Conservation (phyloP, 2,329 filamentous ascomycete species). For the Fusarium devonianum region DNA sequence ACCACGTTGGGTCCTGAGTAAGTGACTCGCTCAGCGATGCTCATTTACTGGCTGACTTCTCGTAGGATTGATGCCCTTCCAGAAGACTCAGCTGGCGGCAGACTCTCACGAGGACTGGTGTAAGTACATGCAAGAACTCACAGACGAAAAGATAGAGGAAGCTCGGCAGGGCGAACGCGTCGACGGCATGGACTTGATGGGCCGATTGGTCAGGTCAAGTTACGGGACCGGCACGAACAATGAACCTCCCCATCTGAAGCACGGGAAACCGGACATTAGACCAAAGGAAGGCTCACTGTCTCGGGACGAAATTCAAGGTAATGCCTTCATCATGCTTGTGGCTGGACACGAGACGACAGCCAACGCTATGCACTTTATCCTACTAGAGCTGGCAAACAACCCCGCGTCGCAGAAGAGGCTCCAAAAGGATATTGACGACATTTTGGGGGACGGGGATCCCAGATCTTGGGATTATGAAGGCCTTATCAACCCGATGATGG, state of each 20-base stretch:
- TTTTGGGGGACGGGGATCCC: slow-evolving; percentile 66
- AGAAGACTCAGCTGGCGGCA: slow-evolving; percentile 58
- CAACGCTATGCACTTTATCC: slow-evolving; percentile 74
- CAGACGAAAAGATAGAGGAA: slow-evolving; percentile 64
- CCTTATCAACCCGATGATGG: slow-evolving; percentile 70
- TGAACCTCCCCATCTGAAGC: neutral
- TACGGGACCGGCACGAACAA: slow-evolving; percentile 34
- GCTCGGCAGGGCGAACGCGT: slow-evolving; percentile 46
- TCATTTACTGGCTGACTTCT: slow-evolving; percentile 9
- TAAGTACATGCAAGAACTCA: slow-evolving; percentile 74
- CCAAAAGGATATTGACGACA: slow-evolving; percentile 72
- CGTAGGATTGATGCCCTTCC: slow-evolving; percentile 56
- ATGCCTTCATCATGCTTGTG: slow-evolving; percentile 72
- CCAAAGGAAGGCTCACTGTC: slow-evolving; percentile 52
- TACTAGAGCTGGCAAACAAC: slow-evolving; percentile 72
- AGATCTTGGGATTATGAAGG: slow-evolving; percentile 75
- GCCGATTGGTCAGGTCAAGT: slow-evolving; percentile 56
- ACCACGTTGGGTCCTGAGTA: slow-evolving; percentile 63
- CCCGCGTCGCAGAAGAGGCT: slow-evolving; percentile 68
- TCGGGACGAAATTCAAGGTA: slow-evolving; percentile 74
- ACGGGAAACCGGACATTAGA: neutral
- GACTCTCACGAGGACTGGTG: slow-evolving; percentile 68
- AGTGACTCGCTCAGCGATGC: slow-evolving; percentile 31
- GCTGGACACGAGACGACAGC: slow-evolving; percentile 85
- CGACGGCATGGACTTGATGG: slow-evolving; percentile 61